Base-by-base conservation (phyloP, 139 green algal species). In the Klebsormidium nitens region DNA sequence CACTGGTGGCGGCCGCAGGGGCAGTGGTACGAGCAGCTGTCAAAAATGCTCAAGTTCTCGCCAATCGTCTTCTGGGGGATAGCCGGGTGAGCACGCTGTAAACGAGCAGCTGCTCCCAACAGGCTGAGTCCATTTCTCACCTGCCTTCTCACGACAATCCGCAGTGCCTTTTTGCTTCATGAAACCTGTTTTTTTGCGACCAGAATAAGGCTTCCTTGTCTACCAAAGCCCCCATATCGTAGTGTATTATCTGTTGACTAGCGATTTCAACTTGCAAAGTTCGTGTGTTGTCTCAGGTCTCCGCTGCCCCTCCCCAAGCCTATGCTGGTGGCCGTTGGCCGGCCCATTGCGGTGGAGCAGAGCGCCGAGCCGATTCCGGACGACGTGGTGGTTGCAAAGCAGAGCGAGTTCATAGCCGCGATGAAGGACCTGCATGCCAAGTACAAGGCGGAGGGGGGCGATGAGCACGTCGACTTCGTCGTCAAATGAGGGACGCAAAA, bases 1-100 rank as follows among this genome's bases (percentile, higher is more conserved):
- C 73, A 35, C 23, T 77, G 36, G 31, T 77, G 70, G 70, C 38
- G 42, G 28, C 70, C 70, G 6, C 19, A n/a, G 8, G 32, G 48
- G 31, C n/a, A 65, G 2, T 77, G 66, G 64, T 65, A 67, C 56
- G 26, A 63, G 11, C 36, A 1, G 5, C 5, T 77, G n/a, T 73
- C 70, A 36, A 52, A 42, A n/a, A 36, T 28, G 5, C 19, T 77
- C 6, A 34, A 38, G 5, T 77, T 73, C 67, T 35, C 46, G 5
- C 70, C 70, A 8, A 64, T 77, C 47, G 34, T 72, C n/a, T 77
- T 62, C 46, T 77, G 70, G 70, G 70, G 70, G 2, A 74, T 76
- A 26, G 55, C 36, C 8, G 70, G 70, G 1, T 37, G 35, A n/a
- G n/a, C n/a, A n/a, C n/a, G n/a, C n/a, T n/a, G n/a, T n/a, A n/a